Evolutionary conservation across 2,329 filamentous ascomycete genomes (phyloP), one percentile per base, ranked within the genome.

Genomic region (Penicillium sumatraense): DNA sequence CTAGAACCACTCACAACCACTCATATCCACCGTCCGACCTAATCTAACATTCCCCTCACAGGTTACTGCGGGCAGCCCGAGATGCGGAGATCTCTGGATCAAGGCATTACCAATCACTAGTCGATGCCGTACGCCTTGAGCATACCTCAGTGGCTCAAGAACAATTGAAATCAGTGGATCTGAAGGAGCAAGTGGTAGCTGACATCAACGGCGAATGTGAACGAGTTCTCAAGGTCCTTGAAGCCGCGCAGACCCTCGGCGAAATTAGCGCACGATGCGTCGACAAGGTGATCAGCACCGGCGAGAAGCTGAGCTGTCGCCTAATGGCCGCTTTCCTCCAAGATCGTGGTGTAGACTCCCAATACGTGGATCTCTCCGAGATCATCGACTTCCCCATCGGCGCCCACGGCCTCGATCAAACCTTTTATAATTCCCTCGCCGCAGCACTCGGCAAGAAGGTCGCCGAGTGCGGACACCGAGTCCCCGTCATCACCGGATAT

Each of bases 261-360:
- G 89, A 93, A 72, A 89, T 93, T 68, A 91, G 90, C 71, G 84
- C 88, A 5, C 83, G 89, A 66, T 88, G 88, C 56, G 90, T 92
- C 72, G 90, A 95, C 69, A 89, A 93, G 65, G 91, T 99, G 59
- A 88, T 98, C 58, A 96, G 92, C 72, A 92, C 95, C 65, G 95
- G 95, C 52, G 95, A 99, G 82, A 98, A 96, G 78, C 80, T 99
- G 63, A 96, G 91, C 76, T 98, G 93, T 75, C 85, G 88, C 27
- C 95, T 95, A 73, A 93, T 99, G 89, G 85, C 93, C 20, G 87
- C 89, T 5, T 76, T 98, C 57, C 77, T 99, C 61, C 86, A 89
- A 70, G 92, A 96, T 68, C 82, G 84, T 67, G 89, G 90, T 16
- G 87, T 96, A 4, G 88, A 90, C 42, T 89, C 95, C 11, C 89